phyloP scores from a whole-genome alignment of 148 eudicot species.

The Nyssa sinensis region DNA sequence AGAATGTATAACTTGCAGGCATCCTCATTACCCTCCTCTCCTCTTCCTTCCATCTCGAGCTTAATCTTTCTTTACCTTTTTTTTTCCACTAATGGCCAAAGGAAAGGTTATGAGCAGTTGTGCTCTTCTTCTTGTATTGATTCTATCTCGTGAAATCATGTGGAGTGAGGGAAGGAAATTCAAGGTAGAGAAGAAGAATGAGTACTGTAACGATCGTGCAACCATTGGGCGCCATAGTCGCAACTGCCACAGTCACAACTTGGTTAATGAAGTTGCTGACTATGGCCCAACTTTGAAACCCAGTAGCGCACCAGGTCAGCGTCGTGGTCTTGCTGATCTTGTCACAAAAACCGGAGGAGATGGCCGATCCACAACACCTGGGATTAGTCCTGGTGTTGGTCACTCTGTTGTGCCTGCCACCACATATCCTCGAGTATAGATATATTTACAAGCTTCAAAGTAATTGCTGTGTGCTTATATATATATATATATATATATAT shows the following conservation, averaged over 20 bases:
- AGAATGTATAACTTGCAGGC: neutral
- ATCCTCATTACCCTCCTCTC: neutral
- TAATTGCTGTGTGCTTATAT: neutral
- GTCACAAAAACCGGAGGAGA: neutral
- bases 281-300: neutral
- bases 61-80: neutral
- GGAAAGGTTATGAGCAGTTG: conserved; percentile 3
- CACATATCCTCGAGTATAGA: neutral
- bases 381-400: conserved; percentile 18
- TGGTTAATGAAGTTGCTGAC: neutral
- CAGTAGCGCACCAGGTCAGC: neutral
- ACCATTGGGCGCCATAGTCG: neutral
- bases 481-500: no score
- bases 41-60: neutral
- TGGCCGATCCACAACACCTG: neutral
- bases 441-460: neutral
- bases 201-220: neutral
- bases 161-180: conserved; percentile 10
- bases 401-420: conserved; percentile 1
- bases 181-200: neutral
- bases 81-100: conserved; percentile 6
- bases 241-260: neutral
- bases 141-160: neutral
- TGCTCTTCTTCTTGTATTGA: conserved; percentile 9
- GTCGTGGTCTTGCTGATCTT: neutral